phyloP scores from a whole-genome alignment of 192 early-diverging fungal genomes.

The Mortierella antarctica region DNA sequence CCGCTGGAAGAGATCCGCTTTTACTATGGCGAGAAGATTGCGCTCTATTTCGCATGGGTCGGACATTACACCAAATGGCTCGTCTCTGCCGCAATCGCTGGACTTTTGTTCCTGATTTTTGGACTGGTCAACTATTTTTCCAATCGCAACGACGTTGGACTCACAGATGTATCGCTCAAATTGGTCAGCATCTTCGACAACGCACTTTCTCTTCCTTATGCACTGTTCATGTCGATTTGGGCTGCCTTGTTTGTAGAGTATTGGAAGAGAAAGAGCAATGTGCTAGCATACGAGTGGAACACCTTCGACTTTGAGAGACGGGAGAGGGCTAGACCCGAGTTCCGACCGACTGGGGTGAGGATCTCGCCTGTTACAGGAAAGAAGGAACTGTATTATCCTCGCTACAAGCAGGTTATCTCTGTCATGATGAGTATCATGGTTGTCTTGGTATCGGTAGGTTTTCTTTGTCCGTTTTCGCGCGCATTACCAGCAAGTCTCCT shows the following conservation, averaged over 20 bases:
- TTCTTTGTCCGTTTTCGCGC: background rate
- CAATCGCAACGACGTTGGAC: background rate
- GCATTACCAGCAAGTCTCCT: background rate
- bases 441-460: conserved; percentile 56
- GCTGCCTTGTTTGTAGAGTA: conserved; percentile 66
- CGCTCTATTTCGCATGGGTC: conserved; percentile 77
- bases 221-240: conserved; percentile 75
- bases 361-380: conserved; percentile 66
- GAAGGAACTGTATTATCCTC: conserved; percentile 59
- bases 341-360: conserved; percentile 59
- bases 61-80: conserved; percentile 75
- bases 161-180: background rate
- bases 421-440: conserved; percentile 53
- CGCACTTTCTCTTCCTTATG: conserved; percentile 61
- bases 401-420: conserved; percentile 43
- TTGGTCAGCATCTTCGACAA: conserved; percentile 67
- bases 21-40: conserved; percentile 81
- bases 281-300: conserved; percentile 69
- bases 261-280: conserved; percentile 67
- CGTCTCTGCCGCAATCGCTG: conserved; percentile 56
- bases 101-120: conserved; percentile 63
- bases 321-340: conserved; percentile 71
- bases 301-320: conserved; percentile 58
- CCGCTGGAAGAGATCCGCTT: conserved; percentile 60
- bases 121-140: conserved; percentile 49